A percentile compares a stretch with the other conserved stretches of the same genome.
Evolutionary conservation across 2,329 filamentous ascomycete species (phyloP).

Genomic region (Pyrenochaeta sp.): DNA sequence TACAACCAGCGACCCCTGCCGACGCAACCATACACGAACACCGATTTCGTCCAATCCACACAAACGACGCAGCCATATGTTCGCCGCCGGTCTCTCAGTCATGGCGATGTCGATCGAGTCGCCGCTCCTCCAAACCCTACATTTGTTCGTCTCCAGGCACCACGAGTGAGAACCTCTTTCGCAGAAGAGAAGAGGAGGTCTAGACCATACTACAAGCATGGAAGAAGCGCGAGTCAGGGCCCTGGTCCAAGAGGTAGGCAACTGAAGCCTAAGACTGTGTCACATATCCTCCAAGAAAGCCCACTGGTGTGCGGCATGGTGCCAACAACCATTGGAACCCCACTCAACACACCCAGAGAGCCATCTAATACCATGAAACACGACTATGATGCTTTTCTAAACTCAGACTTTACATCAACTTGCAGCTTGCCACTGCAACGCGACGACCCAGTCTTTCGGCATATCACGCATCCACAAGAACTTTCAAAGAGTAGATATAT

Average conservation of each 20-base stretch:
- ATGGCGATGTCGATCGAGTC: constrained; percentile 26
- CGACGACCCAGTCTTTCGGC: constrained; percentile 13
- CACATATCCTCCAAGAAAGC: constrained; percentile 9
- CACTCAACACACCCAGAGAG: constrained; percentile 11
- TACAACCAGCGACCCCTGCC: constrained; percentile 10
- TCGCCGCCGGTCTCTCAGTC: constrained; percentile 43
- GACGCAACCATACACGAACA: constrained; percentile 12
- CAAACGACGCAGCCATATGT: constrained; percentile 12
- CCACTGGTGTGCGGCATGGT: constrained; percentile 11
- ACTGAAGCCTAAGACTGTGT: constrained; percentile 8
- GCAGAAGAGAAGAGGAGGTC: constrained; percentile 11
- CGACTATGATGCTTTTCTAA: too few species aligned
- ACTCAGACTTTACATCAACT: neutral
- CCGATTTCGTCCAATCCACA: constrained; percentile 3
- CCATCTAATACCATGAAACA: neutral
- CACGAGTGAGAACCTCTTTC: constrained; percentile 12
- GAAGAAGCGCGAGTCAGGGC: constrained; percentile 15
- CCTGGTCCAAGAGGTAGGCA: constrained; percentile 3
- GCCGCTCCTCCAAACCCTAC: constrained; percentile 22
- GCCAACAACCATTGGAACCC: constrained; percentile 21
- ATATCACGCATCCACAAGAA: constrained; percentile 31
- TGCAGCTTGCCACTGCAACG: neutral
- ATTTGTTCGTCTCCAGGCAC: constrained; percentile 32
- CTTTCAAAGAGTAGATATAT: constrained; percentile 28
- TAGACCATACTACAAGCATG: constrained; percentile 2